These are phyloP conservation scores for Phytophthora pseudosyringae DNA, from an alignment of 352 stramenopile genomes.

Conservation along the genomic window DNA sequence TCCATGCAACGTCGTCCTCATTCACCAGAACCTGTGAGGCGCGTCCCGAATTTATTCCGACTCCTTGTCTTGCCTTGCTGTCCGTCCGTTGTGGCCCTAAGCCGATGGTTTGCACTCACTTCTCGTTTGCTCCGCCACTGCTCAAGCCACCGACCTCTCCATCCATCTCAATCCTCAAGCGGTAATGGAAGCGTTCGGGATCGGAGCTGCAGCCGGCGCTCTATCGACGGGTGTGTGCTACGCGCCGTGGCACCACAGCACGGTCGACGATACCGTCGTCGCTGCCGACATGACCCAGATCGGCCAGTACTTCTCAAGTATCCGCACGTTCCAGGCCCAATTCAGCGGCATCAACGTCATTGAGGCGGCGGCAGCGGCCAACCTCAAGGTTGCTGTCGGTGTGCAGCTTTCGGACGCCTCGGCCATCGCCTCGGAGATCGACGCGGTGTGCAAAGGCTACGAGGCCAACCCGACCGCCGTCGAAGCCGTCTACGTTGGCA, in stretches of 20 bases:
- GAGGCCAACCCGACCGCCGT: slow-evolving; percentile 42
- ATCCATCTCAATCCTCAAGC: background rate
- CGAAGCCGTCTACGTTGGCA: slow-evolving; percentile 75
- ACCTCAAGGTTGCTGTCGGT: slow-evolving; percentile 66
- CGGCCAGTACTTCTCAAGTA: slow-evolving; percentile 55
- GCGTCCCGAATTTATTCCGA: slow-evolving; percentile 30
- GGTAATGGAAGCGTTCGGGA: slow-evolving; percentile 12
- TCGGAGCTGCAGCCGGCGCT: slow-evolving; percentile 19
- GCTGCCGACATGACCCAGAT: slow-evolving; percentile 46
- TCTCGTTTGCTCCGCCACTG: slow-evolving; percentile 21
- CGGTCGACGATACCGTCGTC: slow-evolving; percentile 43
- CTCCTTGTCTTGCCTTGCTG: slow-evolving; percentile 1
- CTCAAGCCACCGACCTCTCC: slow-evolving; percentile 1
- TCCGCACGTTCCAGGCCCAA: slow-evolving; percentile 78
- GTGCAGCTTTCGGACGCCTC: slow-evolving; percentile 59
- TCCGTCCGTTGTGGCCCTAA: background rate
- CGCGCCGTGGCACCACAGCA: slow-evolving; percentile 69
- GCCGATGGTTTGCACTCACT: slow-evolving; percentile 18
- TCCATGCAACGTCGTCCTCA: slow-evolving; percentile 14
- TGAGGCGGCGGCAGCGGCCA: slow-evolving; percentile 40
- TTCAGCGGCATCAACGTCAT: slow-evolving; percentile 68
- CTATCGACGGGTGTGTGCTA: slow-evolving; percentile 63
- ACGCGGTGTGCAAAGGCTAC: slow-evolving; percentile 61
- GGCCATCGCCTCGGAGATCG: slow-evolving; percentile 55
- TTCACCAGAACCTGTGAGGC: slow-evolving; percentile 25